These are phyloP conservation scores for Irpex sp. DNA, from an alignment of 1,284 basidiomycete species.

Conservation along the genomic window DNA sequence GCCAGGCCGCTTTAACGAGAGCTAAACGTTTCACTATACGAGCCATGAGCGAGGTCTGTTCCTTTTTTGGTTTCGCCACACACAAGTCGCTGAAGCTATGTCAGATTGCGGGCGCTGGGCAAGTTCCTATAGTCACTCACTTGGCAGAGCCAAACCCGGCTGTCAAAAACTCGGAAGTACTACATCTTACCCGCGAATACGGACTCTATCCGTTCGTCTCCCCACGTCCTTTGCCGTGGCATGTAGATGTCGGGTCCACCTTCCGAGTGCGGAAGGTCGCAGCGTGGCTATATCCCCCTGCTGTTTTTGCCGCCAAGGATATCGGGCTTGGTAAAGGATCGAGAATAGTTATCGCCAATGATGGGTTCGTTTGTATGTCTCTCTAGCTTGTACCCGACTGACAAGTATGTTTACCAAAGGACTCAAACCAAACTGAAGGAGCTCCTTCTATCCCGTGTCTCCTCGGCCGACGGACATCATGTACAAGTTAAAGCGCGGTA, in stretches of 20 bases:
- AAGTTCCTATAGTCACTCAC: neutral
- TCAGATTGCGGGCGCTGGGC: neutral
- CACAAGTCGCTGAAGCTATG: neutral
- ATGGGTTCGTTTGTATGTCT: slow-evolving; percentile 27
- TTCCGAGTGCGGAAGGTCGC: slow-evolving; percentile 59
- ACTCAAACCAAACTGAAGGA: slow-evolving; percentile 18
- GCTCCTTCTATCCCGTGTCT: slow-evolving; percentile 8
- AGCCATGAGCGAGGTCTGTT: slow-evolving; percentile 47
- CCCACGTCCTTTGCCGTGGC: slow-evolving; percentile 46
- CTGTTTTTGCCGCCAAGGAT: slow-evolving; percentile 33
- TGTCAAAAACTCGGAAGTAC: neutral
- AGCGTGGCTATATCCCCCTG: slow-evolving; percentile 10
- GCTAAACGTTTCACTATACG: slow-evolving; percentile 54
- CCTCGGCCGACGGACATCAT: neutral
- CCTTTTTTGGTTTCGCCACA: neutral
- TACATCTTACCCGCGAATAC: slow-evolving; percentile 31
- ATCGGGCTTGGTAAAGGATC: slow-evolving; percentile 34
- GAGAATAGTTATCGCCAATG: slow-evolving; percentile 29
- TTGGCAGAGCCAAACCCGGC: neutral
- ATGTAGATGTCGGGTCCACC: slow-evolving; percentile 36
- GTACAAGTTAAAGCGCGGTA: slow-evolving; percentile 45
- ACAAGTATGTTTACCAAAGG: neutral
- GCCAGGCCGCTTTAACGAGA: slow-evolving; percentile 32
- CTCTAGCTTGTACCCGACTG: neutral
- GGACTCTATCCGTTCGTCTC: slow-evolving; percentile 63